These are phyloP conservation scores for Gautieria morchelliformis DNA, from an alignment of 768 basidiomycete genomes.

Conservation along the genomic window DNA sequence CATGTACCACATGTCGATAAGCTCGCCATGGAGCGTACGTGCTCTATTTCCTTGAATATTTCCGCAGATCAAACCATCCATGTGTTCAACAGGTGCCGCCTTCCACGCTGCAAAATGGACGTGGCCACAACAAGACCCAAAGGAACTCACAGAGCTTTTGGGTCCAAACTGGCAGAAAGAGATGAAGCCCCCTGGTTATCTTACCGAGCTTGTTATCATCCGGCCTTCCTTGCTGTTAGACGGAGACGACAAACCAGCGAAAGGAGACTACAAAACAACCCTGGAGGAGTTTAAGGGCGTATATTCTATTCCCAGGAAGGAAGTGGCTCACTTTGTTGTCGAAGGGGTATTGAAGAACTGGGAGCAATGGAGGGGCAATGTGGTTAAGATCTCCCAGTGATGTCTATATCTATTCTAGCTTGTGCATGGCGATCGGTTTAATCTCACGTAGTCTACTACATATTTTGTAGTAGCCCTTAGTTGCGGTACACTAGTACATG, in stretches of 20 bases:
- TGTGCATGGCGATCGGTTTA: too few relatives aligned
- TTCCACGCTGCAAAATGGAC: conserved; percentile 39
- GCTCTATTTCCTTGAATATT: background rate
- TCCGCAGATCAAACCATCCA: background rate
- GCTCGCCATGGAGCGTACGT: conserved; percentile 40
- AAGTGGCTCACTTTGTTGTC: conserved; percentile 57
- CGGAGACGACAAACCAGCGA: conserved; percentile 31
- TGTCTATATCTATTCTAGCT: background rate
- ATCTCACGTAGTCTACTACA: too few relatives aligned
- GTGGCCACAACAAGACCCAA: conserved; percentile 34
- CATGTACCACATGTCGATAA: conserved; percentile 48
- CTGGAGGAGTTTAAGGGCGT: conserved; percentile 32
- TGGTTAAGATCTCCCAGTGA: conserved; percentile 41
- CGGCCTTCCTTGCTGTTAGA: conserved; percentile 52
- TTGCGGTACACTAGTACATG: too few relatives aligned
- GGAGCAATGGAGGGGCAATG: conserved; percentile 43
- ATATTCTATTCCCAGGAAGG: conserved; percentile 51
- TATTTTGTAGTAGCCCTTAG: too few relatives aligned
- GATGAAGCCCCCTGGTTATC: conserved; percentile 32
- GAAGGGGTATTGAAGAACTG: conserved; percentile 37
- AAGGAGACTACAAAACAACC: conserved; percentile 21
- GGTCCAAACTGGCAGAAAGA: conserved; percentile 36
- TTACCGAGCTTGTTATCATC: conserved; percentile 38
- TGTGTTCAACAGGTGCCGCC: conserved; percentile 18
- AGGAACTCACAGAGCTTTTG: conserved; percentile 30